Evolutionary conservation across 352 stramenopile species (phyloP), one percentile per base, ranked within the genome.

Genomic region (Phytophthora fragariae): DNA sequence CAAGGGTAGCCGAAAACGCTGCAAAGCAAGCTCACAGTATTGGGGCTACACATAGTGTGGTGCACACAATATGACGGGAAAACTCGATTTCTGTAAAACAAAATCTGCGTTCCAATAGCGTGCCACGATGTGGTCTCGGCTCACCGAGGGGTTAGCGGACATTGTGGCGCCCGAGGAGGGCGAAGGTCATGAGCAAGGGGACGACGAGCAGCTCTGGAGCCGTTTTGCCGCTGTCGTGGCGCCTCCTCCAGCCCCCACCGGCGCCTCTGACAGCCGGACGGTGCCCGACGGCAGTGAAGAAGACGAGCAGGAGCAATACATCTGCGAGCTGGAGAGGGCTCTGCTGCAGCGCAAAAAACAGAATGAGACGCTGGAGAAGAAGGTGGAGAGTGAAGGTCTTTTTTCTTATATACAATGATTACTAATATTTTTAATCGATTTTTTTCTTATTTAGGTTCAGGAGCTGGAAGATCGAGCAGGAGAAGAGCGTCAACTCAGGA

Each of bases 251-350:
- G 37, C 37, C 12, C 4, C 37, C 3, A 15, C 37, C 15, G 37
- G 1, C 50, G 15, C 27, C 24, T 73, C 57, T 21, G 35, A 21
- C 27, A 17, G 27, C 56, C 29, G 35, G 21, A n/a, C 47, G n/a
- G 21, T 57, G 27, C 29, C 46, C n/a, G 35, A 49, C 9, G 47
- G 59, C 62, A 7, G 67, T 55, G 57, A 88, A 2, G 84, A 89
- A 7, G 76, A 93, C 68, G 84, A 92, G 50, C 84, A 94, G 69
- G 87, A 94, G 57, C 85, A 85, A 56, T 94, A 94, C 68, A 94
- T 94, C 41, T 89, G 70, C 59, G 87, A 93, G 59, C 74, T 94
- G 50, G 87, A 94, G 71, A 78, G 87, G 24, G 85, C 85, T 12
- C 65, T 94, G 35, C 62, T 94, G 62, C 87, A 93, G 57, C 79